Conservation (phyloP, 2,329 filamentous ascomycete species). For the Ceratocystis papillata region DNA sequence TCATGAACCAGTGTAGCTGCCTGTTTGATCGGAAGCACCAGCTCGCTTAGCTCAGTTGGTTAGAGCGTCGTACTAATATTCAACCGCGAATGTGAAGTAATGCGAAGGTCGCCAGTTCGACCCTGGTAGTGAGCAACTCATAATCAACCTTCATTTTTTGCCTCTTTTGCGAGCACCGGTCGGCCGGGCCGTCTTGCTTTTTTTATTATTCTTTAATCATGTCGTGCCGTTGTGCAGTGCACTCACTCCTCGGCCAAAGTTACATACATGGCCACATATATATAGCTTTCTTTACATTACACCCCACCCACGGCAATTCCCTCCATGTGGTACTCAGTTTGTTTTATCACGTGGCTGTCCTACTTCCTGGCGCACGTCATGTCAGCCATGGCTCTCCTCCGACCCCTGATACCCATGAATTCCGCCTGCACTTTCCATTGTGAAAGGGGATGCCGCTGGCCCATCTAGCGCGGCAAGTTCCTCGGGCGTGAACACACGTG, state of each 20-base stretch:
- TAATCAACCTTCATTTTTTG: not conserved
- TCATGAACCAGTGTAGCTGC: no score
- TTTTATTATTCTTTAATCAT: no score
- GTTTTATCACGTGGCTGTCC: not conserved
- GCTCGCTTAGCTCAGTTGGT: constrained; percentile 18
- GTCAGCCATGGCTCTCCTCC: constrained; percentile 2
- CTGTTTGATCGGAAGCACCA: not conserved
- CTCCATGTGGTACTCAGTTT: not conserved
- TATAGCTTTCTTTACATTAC: not conserved
- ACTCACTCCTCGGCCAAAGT: no score
- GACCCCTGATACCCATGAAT: constrained; percentile 37
- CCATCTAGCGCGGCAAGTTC: constrained; percentile 56
- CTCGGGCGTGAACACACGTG: constrained; percentile 46
- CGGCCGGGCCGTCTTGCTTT: not conserved
- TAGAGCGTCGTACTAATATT: no score
- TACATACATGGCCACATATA: no score
- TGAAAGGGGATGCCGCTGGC: constrained; percentile 65
- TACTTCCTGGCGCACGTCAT: not conserved
- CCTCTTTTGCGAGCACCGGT: not conserved
- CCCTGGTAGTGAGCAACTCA: constrained; percentile 18
- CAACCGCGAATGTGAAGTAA: not conserved
- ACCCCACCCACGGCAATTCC: not conserved
- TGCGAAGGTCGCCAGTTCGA: constrained; percentile 17
- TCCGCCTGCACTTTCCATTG: constrained; percentile 64
- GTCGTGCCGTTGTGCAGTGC: no score